phyloP scores from a whole-genome alignment of 345 rosid genomes.

The Linum trigynum region DNA sequence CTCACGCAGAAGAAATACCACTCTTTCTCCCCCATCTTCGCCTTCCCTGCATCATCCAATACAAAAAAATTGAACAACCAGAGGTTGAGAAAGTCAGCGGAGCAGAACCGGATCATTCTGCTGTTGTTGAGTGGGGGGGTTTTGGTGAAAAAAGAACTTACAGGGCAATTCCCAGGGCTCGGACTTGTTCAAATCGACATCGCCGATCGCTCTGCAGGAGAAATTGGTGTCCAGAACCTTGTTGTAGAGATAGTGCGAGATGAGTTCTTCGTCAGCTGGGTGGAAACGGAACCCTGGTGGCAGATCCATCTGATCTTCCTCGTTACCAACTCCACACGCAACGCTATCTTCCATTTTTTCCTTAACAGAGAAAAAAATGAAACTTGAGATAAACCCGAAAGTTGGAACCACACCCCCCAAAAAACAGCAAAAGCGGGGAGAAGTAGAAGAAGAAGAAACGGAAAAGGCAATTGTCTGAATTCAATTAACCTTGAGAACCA shows the following conservation, averaged over 20 bases:
- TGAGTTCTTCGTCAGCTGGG: too few species aligned
- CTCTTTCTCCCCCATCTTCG: constrained; percentile 50
- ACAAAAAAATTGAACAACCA: neutral
- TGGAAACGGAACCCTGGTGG: constrained; percentile 16
- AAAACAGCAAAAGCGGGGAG: too few species aligned
- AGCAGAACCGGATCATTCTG: neutral
- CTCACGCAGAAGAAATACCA: too few species aligned
- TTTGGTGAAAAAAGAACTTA: constrained; percentile 21
- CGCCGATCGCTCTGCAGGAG: constrained; percentile 70
- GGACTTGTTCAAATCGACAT: constrained; percentile 87
- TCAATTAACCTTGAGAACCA: neutral
- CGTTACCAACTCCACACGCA: constrained; percentile 29
- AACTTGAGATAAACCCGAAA: too few species aligned
- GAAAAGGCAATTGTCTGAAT: neutral
- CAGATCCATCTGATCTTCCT: constrained; percentile 61
- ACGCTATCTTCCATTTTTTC: too few species aligned
- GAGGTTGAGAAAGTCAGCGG: neutral
- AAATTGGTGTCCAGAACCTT: constrained; percentile 55
- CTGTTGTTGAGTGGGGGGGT: neutral
- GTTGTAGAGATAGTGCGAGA: constrained; percentile 25
- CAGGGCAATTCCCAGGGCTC: constrained; percentile 98
- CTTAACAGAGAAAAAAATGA: too few species aligned
- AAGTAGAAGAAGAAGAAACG: too few species aligned
- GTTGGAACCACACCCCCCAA: too few species aligned
- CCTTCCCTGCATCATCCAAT: constrained; percentile 49